phyloP scores from a whole-genome alignment of 2,329 filamentous ascomycete species.

The Allantophomopsis lycopodina region DNA sequence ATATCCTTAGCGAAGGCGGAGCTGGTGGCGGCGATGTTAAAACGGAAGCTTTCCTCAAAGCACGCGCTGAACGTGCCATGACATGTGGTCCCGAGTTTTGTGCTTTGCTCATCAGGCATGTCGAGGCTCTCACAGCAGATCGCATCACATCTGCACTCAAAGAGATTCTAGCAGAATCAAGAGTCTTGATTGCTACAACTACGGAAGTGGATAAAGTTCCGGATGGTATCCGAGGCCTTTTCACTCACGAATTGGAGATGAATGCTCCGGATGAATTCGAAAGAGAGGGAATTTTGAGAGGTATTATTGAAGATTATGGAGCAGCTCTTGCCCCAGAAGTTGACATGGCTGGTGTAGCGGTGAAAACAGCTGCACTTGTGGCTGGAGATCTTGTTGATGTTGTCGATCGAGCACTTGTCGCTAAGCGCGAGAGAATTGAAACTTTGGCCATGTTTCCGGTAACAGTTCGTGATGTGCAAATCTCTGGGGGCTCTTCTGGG shows the following conservation, averaged over 20 bases:
- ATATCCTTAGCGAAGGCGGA: conserved; percentile 84
- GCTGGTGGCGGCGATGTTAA: conserved; percentile 84
- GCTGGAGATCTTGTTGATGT: conserved; percentile 92
- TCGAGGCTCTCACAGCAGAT: conserved; percentile 84
- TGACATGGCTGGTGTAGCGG: conserved; percentile 69
- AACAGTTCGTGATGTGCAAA: conserved; percentile 69
- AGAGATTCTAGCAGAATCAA: conserved; percentile 64
- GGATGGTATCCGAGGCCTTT: conserved; percentile 77
- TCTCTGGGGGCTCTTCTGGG: conserved; percentile 71
- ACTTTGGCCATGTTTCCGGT: conserved; percentile 44
- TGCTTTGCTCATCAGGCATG: conserved; percentile 72
- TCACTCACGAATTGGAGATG: conserved; percentile 94
- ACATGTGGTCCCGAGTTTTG: conserved; percentile 78
- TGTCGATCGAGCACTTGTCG: conserved; percentile 75
- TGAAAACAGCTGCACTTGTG: conserved; percentile 92
- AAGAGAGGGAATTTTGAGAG: conserved; percentile 72
- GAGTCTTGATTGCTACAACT: conserved; percentile 85
- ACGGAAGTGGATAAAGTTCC: conserved; percentile 92
- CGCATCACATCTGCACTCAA: conserved; percentile 76
- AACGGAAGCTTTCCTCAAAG: conserved; percentile 81
- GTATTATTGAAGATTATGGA: conserved; percentile 63
- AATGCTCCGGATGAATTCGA: conserved; percentile 84
- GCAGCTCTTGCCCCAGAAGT: conserved; percentile 72
- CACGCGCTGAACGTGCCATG: conserved; percentile 76
- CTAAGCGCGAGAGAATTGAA: conserved; percentile 63